Base-by-base conservation (phyloP, 2,329 filamentous ascomycete genomes). In the Waltergamsia citrina region DNA sequence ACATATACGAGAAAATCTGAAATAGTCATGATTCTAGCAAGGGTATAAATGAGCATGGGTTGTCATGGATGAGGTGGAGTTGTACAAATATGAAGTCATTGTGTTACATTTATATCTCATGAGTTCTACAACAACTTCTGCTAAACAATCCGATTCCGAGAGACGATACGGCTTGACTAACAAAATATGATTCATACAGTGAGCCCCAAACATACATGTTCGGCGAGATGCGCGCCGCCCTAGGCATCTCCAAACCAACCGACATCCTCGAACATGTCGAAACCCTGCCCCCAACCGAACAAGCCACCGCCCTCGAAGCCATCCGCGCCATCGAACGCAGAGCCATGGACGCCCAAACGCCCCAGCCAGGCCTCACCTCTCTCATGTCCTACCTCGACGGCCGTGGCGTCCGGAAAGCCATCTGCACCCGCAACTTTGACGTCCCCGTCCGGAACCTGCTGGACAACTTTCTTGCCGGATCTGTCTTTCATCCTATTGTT, bases 191-290 rank as follows among this genome's bases (percentile, higher is more conserved):
- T n/a, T 28, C 22, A 9, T 17, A n/a, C 42, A 94, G 87, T 54
- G 65, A 88, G 38, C 90, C 90, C 1, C 90, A 96, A 59, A 92
- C 83, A 46, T 85, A 94, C 70, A 98, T 96, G 90, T 96, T 96
- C 60, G 57, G 61, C 15, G 72, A 93, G 51, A 96, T 98, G 90
- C 81, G 80, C 43, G 52, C 62, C 11, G 80, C 76, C 7, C 72
- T 96, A 12, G 68, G 65, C 32, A 95, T 96, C 46, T 55, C 74
- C 41, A 81, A 80, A 53, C 59, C 65, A 23, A 64, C 68, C 49
- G 92, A 98, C 59, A 96, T 98, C 52, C 78, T 98, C 27, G 80
- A 87, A 40, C 85, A 96, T 62, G 79, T 95, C 52, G 80, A 87
- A 53, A 60, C 68, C 3, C 77, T 96, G 0, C 78, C 87, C 0